Conservation (phyloP, 2,329 filamentous ascomycete genomes). For the Ceratocystis cubensis region DNA sequence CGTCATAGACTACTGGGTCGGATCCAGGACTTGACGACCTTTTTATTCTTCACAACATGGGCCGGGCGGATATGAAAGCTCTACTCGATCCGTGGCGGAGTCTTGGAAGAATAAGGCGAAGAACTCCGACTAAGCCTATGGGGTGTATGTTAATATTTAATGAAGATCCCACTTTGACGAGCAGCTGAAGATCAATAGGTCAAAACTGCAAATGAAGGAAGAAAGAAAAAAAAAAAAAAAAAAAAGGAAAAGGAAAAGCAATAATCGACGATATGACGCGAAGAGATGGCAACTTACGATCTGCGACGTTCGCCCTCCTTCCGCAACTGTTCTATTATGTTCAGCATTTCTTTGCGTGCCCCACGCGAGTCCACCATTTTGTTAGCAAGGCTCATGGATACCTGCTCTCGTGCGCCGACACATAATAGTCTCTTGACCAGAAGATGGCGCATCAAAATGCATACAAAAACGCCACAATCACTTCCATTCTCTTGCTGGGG, state of each 20-base stretch:
- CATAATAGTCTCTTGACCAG: constrained; percentile 69
- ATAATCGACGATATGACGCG: too few species aligned
- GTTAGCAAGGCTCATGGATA: constrained; percentile 85
- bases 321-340: constrained; percentile 73
- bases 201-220: neutral
- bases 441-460: constrained; percentile 88
- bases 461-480: constrained; percentile 94
- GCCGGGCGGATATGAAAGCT: constrained; percentile 3
- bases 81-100: constrained; percentile 35
- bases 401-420: constrained; percentile 70
- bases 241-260: too few species aligned
- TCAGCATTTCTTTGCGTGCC: constrained; percentile 80
- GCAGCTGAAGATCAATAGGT: neutral
- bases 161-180: neutral
- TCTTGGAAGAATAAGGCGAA: constrained; percentile 26
- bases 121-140: constrained; percentile 21
- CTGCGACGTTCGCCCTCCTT: constrained; percentile 76
- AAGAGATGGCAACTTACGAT: constrained; percentile 46
- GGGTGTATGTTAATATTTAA: neutral
- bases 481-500: constrained; percentile 86
- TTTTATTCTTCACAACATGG: constrained; percentile 5
- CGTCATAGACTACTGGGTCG: neutral
- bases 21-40: neutral
- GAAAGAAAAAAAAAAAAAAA: too few species aligned
- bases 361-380: constrained; percentile 69